These are phyloP conservation scores for Niebla homalea DNA, from an alignment of 495 filamentous ascomycete species.

Conservation along the genomic window DNA sequence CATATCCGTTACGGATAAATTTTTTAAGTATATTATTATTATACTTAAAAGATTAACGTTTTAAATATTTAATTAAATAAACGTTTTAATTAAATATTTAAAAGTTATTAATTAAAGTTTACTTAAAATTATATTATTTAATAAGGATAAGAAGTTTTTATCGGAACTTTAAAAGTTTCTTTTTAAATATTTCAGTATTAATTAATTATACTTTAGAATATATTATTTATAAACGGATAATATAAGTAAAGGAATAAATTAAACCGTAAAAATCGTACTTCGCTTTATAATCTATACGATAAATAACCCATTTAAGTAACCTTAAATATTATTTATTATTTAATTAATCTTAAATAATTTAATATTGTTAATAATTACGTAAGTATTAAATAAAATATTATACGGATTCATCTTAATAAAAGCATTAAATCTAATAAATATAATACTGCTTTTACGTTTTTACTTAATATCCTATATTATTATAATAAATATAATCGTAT, in stretches of 20 bases:
- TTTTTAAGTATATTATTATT: no score
- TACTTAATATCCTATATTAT: not conserved
- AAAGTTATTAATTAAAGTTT: not conserved
- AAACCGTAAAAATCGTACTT: not conserved
- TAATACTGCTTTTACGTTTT: no score
- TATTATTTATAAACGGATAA: slow-evolving; percentile 1
- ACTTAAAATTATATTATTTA: slow-evolving; percentile 1
- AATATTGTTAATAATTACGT: no score
- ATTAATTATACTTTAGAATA: not conserved
- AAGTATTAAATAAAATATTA: not conserved
- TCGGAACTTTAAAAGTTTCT: not conserved
- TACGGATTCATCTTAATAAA: slow-evolving; percentile 1
- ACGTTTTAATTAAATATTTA: no score
- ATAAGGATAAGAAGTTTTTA: not conserved
- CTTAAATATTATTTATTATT: not conserved
- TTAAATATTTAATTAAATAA: no score
- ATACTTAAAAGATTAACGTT: no score
- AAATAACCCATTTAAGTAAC: not conserved
- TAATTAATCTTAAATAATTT: no score
- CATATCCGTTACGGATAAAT: no score
- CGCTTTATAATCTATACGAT: not conserved
- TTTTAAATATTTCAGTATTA: not conserved
- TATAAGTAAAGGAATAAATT: not conserved
- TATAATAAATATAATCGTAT: not conserved
- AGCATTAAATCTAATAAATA: not conserved